Evolutionary conservation across 2,329 filamentous ascomycete species (phyloP), one percentile per base, ranked within the genome.

Genomic region (Fusarium anthophilum): DNA sequence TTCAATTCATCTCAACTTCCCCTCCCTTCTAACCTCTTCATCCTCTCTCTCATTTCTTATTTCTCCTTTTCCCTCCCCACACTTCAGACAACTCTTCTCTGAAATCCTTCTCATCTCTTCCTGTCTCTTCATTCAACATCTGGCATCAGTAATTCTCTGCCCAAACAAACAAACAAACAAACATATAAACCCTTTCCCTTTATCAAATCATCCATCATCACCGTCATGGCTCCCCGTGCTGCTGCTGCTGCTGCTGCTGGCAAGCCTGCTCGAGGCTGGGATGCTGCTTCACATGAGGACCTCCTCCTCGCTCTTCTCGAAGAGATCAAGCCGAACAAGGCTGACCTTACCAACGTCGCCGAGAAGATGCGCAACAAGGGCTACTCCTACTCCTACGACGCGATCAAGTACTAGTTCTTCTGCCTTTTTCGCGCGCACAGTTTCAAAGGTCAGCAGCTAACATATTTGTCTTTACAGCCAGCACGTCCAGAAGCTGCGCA

Each of bases 401-500:
- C 84, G 51, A 82, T 84, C 78, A 80, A 83, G 84, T 86, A 84
- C 70, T 73, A 51, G 35, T 59, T 51, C 55, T 54, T 44, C 72
- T 20, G 28, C 38, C 20, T 39, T 18, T 20, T 68, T 41, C 38
- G 20, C 37, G 50, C 56, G 18, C 37, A 55, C 57, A 35, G 38
- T 20, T 50, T 6, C 22, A 44, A n/a, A 17, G 58, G 48, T 10
- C 10, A 47, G 68, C 20, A 30, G 50, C 69, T 78, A 73, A 79
- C 65, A 44, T n/a, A 6, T 28, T 41, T 51, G 35, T 60, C 41
- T 55, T 38, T 59, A 59, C 55, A 87, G 85, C 51, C 85, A 87
- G 74, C 85, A 87, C 39, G 81, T 87, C 13, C 83, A 85, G 71
- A 87, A 86, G 72, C 80, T 87, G 8, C 83, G 83, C 68, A 81